Base-by-base conservation (phyloP, 2,329 filamentous ascomycete genomes). In the Cercospora nicotianae region DNA sequence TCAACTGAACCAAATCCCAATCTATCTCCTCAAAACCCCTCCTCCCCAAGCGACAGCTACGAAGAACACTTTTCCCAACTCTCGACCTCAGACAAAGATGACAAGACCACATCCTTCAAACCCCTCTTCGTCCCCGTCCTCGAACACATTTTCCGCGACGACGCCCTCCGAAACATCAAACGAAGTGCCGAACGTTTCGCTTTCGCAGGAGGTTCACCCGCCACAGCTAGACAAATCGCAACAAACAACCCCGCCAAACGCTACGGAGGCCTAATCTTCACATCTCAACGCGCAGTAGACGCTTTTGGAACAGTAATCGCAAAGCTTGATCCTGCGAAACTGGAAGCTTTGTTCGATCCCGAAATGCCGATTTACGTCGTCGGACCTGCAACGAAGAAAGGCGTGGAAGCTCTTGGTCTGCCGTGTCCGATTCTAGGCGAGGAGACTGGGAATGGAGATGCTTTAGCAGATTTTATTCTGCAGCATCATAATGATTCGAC, bases 371-470 rank as follows among this genome's bases (percentile, higher is more conserved):
- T 94, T 53, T 95, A 94, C 78, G 91, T 90, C 68, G 92, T 95
- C 63, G 92, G 92, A 0, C 91, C 91, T 1, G 92, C 92, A 5
- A 95, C 92, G 1, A 90, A 91, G 2, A 88, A 91, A 60, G 91
- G 92, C 4, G 84, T 99, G 39, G 79, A 80, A 48, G 80, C 83
- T 2, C 73, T 90, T 10, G 79, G 82, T 74, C 72, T 83, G 61
- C 74, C 80, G 76, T 78, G 87, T 75, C 82, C 87, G 58, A 87
- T 97, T 33, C 86, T 92, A 67, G 95, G 94, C 58, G 87, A 90
- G 70, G 89, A 96, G 67, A 91, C 91, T 0, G 95, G 95, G 12
- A 96, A 90, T 72, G 95, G 94, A 31, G 92, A 94, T 71, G 87
- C 86, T 2, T 85, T 99, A 30, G 90, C 93, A 0, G 81, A 85